Base-by-base conservation (phyloP, 305 asterid genomes). In the Ilex paraguariensis region DNA sequence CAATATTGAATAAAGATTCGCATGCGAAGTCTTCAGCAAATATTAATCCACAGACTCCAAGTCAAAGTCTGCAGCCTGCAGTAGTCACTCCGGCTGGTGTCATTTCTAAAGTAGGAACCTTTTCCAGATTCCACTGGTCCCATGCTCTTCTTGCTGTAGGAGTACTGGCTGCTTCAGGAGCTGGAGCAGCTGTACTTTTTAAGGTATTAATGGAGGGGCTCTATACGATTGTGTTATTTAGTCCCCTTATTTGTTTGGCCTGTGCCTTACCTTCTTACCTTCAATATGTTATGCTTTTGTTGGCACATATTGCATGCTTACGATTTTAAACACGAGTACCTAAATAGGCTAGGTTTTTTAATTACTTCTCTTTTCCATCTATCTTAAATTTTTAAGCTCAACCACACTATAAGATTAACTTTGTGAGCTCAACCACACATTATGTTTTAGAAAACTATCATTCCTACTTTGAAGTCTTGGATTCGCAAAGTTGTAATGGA, bases 391-490 rank as follows among this genome's bases (percentile, higher is more conserved):
- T 51, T 53, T 42, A 46, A 61, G 67, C 74, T 73, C 62, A 69
- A 57, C 31, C 57, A 6, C 59, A 59, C 62, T 10, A 61, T 60
- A 66, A 63, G 64, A 36, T 45, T 63, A 32, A 75, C 32, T 62
- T 0, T 73, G n/a, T n/a, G n/a, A n/a, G n/a, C n/a, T n/a, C n/a
- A n/a, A n/a, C n/a, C n/a, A n/a, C n/a, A n/a, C n/a, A n/a, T 48
- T 64, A 70, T 77, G 66, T 73, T 42, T 65, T 85, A 93, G 99
- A 90, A 84, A 15, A 58, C 87, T 56, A 59, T 93, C 63, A 63
- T 90, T 63, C 99, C 97, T 21, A 76, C 84, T 73, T 73, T 93
- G 69, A 93, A 90, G 86, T 86, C 96, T 56, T 90, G 99, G 99
- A 82, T 93, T 55, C 92, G 95, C 71, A 84, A 79, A 81, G 84